A percentile compares a stretch with the other conserved stretches of the same genome.
Evolutionary conservation across 345 rosid genomes (phyloP).

Genomic region (Pistacia atlantica): DNA sequence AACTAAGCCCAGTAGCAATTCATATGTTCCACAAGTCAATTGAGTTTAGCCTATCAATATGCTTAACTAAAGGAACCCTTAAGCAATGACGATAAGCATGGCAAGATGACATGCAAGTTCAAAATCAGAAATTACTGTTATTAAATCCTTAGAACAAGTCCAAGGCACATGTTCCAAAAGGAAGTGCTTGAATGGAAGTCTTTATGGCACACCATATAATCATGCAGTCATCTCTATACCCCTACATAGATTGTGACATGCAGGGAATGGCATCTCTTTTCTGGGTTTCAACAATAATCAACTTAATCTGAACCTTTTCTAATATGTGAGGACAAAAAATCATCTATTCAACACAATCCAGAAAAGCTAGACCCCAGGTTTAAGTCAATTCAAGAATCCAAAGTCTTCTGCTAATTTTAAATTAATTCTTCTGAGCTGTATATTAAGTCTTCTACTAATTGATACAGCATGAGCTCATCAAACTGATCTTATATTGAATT

Average conservation of each 20-base stretch:
- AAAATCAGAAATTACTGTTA: not conserved
- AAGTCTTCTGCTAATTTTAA: not conserved
- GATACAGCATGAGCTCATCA: not conserved
- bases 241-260: not conserved
- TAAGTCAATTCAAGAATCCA: not conserved
- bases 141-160: not conserved
- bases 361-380: not conserved
- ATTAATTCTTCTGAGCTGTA: not conserved
- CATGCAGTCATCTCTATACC: not conserved
- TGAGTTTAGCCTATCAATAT: not conserved
- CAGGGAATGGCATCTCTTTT: not conserved
- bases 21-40: not conserved
- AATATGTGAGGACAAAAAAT: not conserved
- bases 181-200: not conserved
- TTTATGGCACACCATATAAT: not conserved
- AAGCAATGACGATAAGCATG: not conserved
- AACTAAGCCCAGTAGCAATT: not conserved
- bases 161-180: not conserved
- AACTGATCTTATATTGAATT: not conserved
- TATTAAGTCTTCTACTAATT: not conserved
- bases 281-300: not conserved
- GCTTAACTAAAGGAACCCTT: not conserved
- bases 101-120: not conserved
- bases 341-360: not conserved
- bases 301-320: not conserved